These are phyloP conservation scores for Gymnopus androsaceus DNA, from an alignment of 1,284 basidiomycete species.

Conservation along the genomic window DNA sequence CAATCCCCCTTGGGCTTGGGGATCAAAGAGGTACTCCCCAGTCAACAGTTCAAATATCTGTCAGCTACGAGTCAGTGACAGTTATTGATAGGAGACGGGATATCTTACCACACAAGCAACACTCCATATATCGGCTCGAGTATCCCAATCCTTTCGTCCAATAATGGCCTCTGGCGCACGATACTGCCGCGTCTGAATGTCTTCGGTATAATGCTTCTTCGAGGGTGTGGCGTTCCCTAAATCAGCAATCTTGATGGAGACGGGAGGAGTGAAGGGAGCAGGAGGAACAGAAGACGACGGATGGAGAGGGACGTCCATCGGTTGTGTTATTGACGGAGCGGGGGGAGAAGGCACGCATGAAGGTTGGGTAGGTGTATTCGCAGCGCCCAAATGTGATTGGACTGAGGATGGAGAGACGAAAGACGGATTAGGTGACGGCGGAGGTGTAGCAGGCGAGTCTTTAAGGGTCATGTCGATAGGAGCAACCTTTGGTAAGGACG, in stretches of 20 bases:
- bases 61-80: slow-evolving; percentile 13
- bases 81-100: not conserved
- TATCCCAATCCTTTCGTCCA: slow-evolving; percentile 84
- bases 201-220: slow-evolving; percentile 85
- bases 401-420: slow-evolving; percentile 19
- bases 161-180: slow-evolving; percentile 90
- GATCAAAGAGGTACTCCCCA: slow-evolving; percentile 88
- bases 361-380: slow-evolving; percentile 6
- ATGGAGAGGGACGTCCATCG: slow-evolving; percentile 17
- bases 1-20: slow-evolving; percentile 77
- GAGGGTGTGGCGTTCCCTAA: slow-evolving; percentile 86
- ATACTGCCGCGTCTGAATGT: slow-evolving; percentile 94
- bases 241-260: slow-evolving; percentile 92
- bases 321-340: slow-evolving; percentile 24
- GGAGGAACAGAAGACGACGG: slow-evolving; percentile 24
- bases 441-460: slow-evolving; percentile 14
- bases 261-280: slow-evolving; percentile 39
- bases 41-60: slow-evolving; percentile 81
- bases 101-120: slow-evolving; percentile 75
- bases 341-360: slow-evolving; percentile 26
- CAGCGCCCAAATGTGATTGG: slow-evolving; percentile 15
- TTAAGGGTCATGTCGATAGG: not conserved
- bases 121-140: slow-evolving; percentile 86
- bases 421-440: slow-evolving; percentile 16
- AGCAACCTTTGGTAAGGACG: slow-evolving; percentile 4